Base-by-base conservation (phyloP, 1,284 basidiomycete species). In the Wallemia mellicola region DNA sequence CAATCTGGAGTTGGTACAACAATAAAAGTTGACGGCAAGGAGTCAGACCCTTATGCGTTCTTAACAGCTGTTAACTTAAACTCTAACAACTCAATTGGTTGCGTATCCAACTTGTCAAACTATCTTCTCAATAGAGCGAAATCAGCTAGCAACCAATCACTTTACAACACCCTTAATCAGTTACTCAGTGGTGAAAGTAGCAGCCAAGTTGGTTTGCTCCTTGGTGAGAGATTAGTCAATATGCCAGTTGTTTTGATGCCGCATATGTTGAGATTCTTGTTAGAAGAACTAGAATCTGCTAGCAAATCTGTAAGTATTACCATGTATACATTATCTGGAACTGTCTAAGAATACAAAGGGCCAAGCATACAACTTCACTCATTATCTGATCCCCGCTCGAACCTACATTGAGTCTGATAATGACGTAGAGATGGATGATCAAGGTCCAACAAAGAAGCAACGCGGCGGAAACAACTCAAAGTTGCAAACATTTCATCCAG, bases 241-340 rank as follows among this genome's bases (percentile, higher is more conserved):
- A 87, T 95, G 78, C 89, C 89, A 0, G 80, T 86, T 2, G 84
- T 92, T 64, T 78, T 88, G 48, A 76, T 89, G 22, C 82, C 86
- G 14, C 87, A 86, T 1, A 82, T 91, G 79, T 92, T 89, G 70
- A 75, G 76, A 59, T 86, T 92, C 82, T 74, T 94, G 24, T 71
- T 74, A 0, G 79, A 82, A 57, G 88, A 95, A 67, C 73, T 91
- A n/a, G 72, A 78, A 58, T 77, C 73, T 71, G 82, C 82, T 1
- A 69, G 76, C 32, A 73, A 76, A 54, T 77, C 82, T 57, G 33
- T 64, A 57, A 27, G 56, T 48, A 2, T 24, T n/a, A n/a, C n/a
- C n/a, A 38, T 24, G 57, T 59, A 61, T 59, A 76, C 73, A n/a
- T 59, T 27, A 28, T 24, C 54, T 27, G 38, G 48, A 24, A 26